Evolutionary conservation across 2,329 filamentous ascomycete species (phyloP).

Genomic region (Aureobasidium sp.): DNA sequence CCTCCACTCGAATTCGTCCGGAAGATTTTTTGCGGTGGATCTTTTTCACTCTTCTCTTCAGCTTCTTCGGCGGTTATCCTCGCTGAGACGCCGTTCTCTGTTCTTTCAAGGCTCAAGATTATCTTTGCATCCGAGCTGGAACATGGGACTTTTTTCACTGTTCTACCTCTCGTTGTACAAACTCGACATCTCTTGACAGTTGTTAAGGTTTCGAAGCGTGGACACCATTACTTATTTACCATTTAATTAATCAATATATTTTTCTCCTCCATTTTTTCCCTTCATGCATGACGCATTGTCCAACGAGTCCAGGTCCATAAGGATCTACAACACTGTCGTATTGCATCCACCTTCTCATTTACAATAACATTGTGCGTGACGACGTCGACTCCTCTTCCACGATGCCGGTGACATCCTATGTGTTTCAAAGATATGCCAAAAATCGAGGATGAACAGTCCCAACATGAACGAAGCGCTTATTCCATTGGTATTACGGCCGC

Average conservation of each 20-base stretch:
- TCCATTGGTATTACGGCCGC: no score
- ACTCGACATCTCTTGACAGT: no score
- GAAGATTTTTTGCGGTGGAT: neutral
- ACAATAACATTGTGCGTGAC: neutral
- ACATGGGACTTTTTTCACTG: neutral
- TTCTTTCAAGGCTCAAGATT: neutral
- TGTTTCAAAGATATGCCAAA: neutral
- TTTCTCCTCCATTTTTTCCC: neutral
- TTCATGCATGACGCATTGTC: constrained; percentile 6
- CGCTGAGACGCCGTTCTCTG: neutral
- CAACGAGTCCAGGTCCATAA: neutral
- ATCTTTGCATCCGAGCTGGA: neutral
- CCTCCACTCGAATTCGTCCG: neutral
- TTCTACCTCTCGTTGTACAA: neutral
- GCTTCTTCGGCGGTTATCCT: neutral
- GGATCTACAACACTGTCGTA: neutral
- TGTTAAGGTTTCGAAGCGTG: no score
- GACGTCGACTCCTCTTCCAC: neutral
- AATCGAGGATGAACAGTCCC: neutral
- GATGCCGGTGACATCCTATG: neutral
- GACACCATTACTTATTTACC: neutral
- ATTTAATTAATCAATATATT: neutral
- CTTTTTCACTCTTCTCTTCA: neutral
- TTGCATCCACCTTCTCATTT: neutral
- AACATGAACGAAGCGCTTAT: no score